These are phyloP conservation scores for Cynara cardunculus DNA, from an alignment of 129 eudicot genomes.

Conservation along the genomic window DNA sequence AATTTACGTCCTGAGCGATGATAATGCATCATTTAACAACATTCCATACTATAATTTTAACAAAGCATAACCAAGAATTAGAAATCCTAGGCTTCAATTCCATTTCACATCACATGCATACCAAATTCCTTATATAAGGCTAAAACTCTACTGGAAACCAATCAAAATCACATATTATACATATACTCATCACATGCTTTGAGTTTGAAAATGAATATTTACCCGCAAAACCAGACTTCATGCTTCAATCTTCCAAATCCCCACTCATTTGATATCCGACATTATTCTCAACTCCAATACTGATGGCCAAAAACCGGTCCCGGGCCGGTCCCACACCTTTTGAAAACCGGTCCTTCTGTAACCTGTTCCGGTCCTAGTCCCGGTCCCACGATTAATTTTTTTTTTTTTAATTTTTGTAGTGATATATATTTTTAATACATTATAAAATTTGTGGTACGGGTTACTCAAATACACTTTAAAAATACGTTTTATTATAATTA, in stretches of 20 bases:
- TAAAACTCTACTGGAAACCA: neutral
- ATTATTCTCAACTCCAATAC: neutral
- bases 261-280: neutral
- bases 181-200: neutral
- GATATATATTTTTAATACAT: too few species aligned
- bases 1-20: neutral
- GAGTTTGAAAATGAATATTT: neutral
- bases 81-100: neutral
- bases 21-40: neutral
- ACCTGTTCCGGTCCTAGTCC: too few species aligned
- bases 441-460: too few species aligned
- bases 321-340: too few species aligned
- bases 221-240: neutral
- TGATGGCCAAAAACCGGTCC: too few species aligned
- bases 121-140: neutral
- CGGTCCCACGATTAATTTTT: too few species aligned
- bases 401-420: too few species aligned
- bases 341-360: too few species aligned
- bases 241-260: neutral
- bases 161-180: neutral
- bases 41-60: neutral
- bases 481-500: too few species aligned
- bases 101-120: neutral
- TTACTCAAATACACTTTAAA: too few species aligned
- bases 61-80: neutral